Base-by-base conservation (phyloP, 106 monocot genomes). In the Dioscorea alata region DNA sequence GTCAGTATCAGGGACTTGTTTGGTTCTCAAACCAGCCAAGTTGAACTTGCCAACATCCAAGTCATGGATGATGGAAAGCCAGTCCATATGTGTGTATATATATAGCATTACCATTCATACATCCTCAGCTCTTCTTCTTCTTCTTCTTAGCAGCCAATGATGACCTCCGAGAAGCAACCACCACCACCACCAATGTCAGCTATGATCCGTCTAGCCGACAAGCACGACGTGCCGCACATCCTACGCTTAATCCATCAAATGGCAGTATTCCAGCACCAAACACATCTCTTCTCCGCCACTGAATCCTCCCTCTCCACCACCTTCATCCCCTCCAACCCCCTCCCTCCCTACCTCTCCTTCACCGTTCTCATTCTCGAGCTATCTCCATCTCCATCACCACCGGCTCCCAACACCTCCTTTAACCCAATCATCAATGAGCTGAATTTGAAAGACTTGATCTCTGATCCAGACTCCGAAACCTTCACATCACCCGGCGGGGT, bases 331-430 rank as follows among this genome's bases (percentile, higher is more conserved):
- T 65, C 84, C 8, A 49, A 78, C 21, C 54, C 82, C 6, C 80
- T 59, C 12, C 74, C 82, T 18, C 89, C 89, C 5, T 92, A 90
- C 83, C 78, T 57, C 60, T 92, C 97, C 67, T 90, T 92, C 85
- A 92, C 97, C 67, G 87, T 91, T 73, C 82, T 99, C 71, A 78
- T 92, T 70, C 92, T 92, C 80, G 86, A 99, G 58, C 53, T 78
- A 71, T 90, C 87, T 69, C 67, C 31, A 3, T 49, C 74, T 56
- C 76, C 76, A 6, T 28, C 2, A 19, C 61, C 22, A n/a, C n/a
- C n/a, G 22, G 60, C 9, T 56, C 57, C 33, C 56, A 17, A 16
- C 59, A 23, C 61, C 31, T 42, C 61, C 10, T 84, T 74, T 71
- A 8, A 60, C 23, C 71, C 84, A 12, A 67, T 77, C 72, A 13